Percentiles rank a stretch among this genome's conserved stretches.
Evolutionary conservation across 257 asterid species (phyloP).

Genomic region (Solanum bukasovii): DNA sequence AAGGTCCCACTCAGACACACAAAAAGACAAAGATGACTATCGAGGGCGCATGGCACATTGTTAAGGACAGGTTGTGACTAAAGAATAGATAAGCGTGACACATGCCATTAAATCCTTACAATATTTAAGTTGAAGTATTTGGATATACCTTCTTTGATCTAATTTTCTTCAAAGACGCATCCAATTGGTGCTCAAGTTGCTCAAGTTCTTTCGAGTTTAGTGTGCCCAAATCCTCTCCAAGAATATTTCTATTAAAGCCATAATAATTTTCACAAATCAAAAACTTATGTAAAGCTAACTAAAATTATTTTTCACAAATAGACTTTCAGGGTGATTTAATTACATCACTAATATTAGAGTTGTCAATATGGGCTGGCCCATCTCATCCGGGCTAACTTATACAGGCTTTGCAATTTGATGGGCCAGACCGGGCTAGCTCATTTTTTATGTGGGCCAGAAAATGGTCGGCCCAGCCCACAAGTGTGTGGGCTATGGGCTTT

Average conservation of each 20-base stretch:
- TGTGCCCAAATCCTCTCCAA: constrained; percentile 20
- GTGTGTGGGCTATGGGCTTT: too few relatives aligned
- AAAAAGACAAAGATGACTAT: neutral
- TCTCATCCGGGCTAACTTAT: too few relatives aligned
- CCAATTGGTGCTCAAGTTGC: constrained; percentile 18
- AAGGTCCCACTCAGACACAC: neutral
- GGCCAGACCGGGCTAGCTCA: too few relatives aligned
- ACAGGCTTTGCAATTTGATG: too few relatives aligned
- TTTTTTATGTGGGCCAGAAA: too few relatives aligned
- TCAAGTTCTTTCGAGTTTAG: constrained; percentile 18
- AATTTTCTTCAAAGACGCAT: constrained; percentile 14
- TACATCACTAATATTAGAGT: neutral
- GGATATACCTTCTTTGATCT: constrained; percentile 18
- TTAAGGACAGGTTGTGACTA: neutral
- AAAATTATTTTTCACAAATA: too few relatives aligned
- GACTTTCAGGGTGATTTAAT: neutral
- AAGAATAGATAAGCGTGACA: neutral
- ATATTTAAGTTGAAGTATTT: neutral
- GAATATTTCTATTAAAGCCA: constrained; percentile 8
- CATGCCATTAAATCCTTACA: neutral
- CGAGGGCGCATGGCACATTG: neutral
- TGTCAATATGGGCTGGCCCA: too few relatives aligned
- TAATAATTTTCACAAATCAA: neutral
- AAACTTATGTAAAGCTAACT: neutral
- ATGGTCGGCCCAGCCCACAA: too few relatives aligned